Evolutionary conservation across 352 stramenopile species (phyloP).

Genomic region (Blastocystis sp.): DNA sequence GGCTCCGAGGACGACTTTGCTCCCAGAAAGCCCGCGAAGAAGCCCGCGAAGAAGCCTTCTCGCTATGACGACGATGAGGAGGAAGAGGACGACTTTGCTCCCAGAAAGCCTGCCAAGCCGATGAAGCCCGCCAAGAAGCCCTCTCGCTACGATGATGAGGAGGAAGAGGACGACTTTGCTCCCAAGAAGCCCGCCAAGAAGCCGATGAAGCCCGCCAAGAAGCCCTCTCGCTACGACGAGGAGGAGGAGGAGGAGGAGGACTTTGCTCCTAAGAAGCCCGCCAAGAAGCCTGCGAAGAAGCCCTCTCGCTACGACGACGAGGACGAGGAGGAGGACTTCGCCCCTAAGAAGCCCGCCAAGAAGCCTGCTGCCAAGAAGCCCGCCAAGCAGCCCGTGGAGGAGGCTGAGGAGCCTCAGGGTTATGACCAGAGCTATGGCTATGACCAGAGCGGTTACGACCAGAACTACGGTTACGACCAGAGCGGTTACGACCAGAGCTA

Average conservation of each 20-base stretch:
- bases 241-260: slow-evolving; percentile 43
- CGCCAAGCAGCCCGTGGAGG: slow-evolving; percentile 6
- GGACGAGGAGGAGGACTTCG: slow-evolving; percentile 21
- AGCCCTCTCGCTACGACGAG: slow-evolving; percentile 8
- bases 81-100: slow-evolving; percentile 45
- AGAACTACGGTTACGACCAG: slow-evolving; percentile 34
- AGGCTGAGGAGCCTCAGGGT: slow-evolving; percentile 11
- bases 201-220: slow-evolving; percentile 12
- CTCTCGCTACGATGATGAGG: slow-evolving; percentile 17
- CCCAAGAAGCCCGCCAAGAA: slow-evolving; percentile 63
- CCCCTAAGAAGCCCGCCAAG: slow-evolving; percentile 42
- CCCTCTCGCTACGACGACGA: slow-evolving; percentile 8
- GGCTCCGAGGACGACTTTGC: slow-evolving; percentile 19
- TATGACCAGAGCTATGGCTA: slow-evolving; percentile 50
- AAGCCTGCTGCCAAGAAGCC: slow-evolving; percentile 3
- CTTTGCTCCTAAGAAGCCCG: slow-evolving; percentile 14
- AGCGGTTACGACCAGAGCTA: slow-evolving; percentile 15
- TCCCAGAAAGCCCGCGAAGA: slow-evolving; percentile 61
- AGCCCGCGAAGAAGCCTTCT: not conserved
- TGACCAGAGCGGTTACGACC: not conserved
- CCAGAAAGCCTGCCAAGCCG: slow-evolving; percentile 49
- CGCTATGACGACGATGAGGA: slow-evolving; percentile 15
- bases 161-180: slow-evolving; percentile 57
- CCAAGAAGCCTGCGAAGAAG: slow-evolving; percentile 53
- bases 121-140: slow-evolving; percentile 20